Base-by-base conservation (phyloP, 768 basidiomycete genomes). In the Tricholoma bakamatsutake region DNA sequence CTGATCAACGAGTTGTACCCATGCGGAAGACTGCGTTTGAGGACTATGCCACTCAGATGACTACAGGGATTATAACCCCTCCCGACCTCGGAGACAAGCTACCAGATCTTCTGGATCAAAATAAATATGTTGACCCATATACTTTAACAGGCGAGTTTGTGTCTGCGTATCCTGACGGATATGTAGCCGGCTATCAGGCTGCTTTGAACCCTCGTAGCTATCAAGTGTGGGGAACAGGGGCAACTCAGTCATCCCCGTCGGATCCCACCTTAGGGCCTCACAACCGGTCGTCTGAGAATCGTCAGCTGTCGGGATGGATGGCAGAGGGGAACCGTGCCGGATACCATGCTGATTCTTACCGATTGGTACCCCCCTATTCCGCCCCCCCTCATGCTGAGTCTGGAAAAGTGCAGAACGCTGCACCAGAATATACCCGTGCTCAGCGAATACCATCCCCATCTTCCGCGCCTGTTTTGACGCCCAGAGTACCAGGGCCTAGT, bases 1-100 rank as follows among this genome's bases (percentile, higher is more conserved):
- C 69, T 2, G 64, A 63, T 24, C 69, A 68, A 43, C 69, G 69
- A 24, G 63, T 69, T 43, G 57, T 73, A n/a, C 66, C 62, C 18
- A 48, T 48, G 28, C 58, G 53, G 5, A 17, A 40, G 33, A 56
- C 37, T 34, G 53, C 59, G 33, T 54, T 55, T 27, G 55, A 53
- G 11, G 46, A 56, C 11, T 30, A 31, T 7, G 13, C 39, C 8
- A 31, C 43, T 13, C 18, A 51, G 12, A 17, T 43, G 9, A 24
- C 15, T 28, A 46, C 40, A 30, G 50, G 53, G 11, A 10, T 24
- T 31, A n/a, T 37, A 30, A 43, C 8, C 21, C 43, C 31, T 10
- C 48, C 18, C 5, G 18, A 42, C 4, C 37, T 33, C 13, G 10
- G 39, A 11, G 43, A 54, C 43, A 24, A 31, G 10, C 45, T 45